phyloP scores from a whole-genome alignment of 1,284 basidiomycete genomes.

The Pseudozyma thailandica region DNA sequence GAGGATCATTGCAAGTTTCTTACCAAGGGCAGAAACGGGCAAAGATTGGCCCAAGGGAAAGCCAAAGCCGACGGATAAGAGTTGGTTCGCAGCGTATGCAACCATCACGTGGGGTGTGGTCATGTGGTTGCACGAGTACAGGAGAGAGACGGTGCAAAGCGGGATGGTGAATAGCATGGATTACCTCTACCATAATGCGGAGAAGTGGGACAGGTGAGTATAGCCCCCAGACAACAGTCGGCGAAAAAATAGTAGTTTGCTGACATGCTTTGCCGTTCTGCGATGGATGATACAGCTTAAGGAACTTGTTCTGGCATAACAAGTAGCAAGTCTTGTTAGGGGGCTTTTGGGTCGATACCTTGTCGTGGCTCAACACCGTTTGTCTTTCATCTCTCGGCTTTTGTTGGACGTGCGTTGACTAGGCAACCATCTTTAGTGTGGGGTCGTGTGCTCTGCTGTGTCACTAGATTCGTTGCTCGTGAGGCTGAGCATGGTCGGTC shows the following conservation, averaged over 20 bases:
- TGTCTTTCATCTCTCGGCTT: neutral
- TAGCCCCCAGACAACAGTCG: neutral
- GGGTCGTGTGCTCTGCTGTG: no score
- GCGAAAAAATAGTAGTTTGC: neutral
- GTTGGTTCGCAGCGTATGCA: conserved; percentile 87
- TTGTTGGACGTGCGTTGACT: no score
- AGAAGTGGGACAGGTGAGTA: conserved; percentile 64
- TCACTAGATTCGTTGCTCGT: no score
- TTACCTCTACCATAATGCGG: conserved; percentile 66
- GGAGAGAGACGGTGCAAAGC: conserved; percentile 86
- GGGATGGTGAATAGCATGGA: conserved; percentile 78
- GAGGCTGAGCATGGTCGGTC: no score
- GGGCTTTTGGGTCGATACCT: neutral
- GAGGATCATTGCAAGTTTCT: conserved; percentile 60
- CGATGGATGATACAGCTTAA: conserved; percentile 38
- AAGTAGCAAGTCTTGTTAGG: conserved; percentile 35
- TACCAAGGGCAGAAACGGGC: conserved; percentile 61
- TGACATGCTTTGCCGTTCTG: conserved; percentile 4
- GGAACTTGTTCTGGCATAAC: conserved; percentile 68
- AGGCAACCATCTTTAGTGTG: no score
- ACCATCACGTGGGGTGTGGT: conserved; percentile 93
- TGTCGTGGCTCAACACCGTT: neutral
- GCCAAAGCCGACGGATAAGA: conserved; percentile 71
- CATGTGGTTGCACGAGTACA: conserved; percentile 93
- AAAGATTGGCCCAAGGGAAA: conserved; percentile 57